phyloP scores from a whole-genome alignment of 805 yeast species.

The Nakazawaea molendinolei region DNA sequence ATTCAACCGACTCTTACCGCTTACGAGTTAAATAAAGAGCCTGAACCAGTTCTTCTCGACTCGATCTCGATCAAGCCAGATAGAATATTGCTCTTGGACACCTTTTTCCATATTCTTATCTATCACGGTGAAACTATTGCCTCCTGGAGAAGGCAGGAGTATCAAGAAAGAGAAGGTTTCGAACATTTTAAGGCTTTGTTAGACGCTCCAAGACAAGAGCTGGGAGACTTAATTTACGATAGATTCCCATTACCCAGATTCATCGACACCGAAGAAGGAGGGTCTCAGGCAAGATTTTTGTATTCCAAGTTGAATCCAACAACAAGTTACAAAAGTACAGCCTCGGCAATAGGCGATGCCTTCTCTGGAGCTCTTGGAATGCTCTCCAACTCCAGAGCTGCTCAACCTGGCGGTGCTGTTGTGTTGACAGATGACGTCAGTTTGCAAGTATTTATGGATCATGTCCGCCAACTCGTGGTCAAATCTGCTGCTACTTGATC shows the following conservation, averaged over 20 bases:
- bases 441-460: constrained; percentile 50
- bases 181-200: constrained; percentile 52
- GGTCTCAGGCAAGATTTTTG: constrained; percentile 67
- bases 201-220: constrained; percentile 57
- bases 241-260: constrained; percentile 69
- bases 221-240: constrained; percentile 56
- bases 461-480: constrained; percentile 33
- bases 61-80: constrained; percentile 54
- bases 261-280: constrained; percentile 70
- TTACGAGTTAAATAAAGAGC: constrained; percentile 50
- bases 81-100: constrained; percentile 52
- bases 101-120: constrained; percentile 63
- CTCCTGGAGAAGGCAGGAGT: constrained; percentile 59
- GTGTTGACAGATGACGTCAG: constrained; percentile 56
- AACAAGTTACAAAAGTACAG: constrained; percentile 38
- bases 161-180: constrained; percentile 56
- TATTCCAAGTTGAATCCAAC: constrained; percentile 67
- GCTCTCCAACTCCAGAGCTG: constrained; percentile 20
- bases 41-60: constrained; percentile 58
- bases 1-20: constrained; percentile 63
- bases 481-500: constrained; percentile 14
- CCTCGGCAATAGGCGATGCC: constrained; percentile 22
- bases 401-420: constrained; percentile 26
- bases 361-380: constrained; percentile 17
- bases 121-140: constrained; percentile 63